Evolutionary conservation across 192 early-diverging fungal species (phyloP).

Genomic region (Backusella psychrophila): DNA sequence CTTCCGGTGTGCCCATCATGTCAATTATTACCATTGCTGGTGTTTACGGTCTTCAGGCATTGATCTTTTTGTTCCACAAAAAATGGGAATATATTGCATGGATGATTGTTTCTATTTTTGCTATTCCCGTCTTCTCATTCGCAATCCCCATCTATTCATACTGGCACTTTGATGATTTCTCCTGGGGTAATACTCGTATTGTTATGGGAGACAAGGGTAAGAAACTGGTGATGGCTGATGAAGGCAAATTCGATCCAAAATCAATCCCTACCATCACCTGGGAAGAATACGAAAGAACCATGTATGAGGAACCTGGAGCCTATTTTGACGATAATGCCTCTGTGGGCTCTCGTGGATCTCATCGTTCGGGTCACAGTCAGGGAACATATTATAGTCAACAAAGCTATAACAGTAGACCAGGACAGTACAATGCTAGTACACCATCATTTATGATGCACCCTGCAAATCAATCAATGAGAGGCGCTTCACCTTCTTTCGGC

Average conservation of each 20-base stretch:
- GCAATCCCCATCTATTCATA: slow-evolving; percentile 86
- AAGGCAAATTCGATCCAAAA: slow-evolving; percentile 74
- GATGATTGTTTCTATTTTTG: slow-evolving; percentile 95
- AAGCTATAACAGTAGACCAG: slow-evolving; percentile 9
- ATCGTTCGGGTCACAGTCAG: slow-evolving; percentile 43
- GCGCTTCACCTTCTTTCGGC: background rate
- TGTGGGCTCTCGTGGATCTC: slow-evolving; percentile 44
- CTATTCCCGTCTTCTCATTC: slow-evolving; percentile 85
- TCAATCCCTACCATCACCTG: slow-evolving; percentile 73
- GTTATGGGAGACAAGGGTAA: slow-evolving; percentile 85
- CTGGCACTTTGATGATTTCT: slow-evolving; percentile 99
- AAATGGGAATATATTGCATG: slow-evolving; percentile 92
- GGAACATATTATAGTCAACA: slow-evolving; percentile 38
- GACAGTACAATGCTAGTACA: slow-evolving; percentile 16
- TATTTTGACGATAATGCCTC: slow-evolving; percentile 41
- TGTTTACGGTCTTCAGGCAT: slow-evolving; percentile 84
- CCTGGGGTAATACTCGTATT: slow-evolving; percentile 95
- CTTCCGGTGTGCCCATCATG: slow-evolving; percentile 68
- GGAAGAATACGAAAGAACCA: slow-evolving; percentile 76
- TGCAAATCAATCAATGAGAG: slow-evolving; percentile 1
- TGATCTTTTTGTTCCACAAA: slow-evolving; percentile 70
- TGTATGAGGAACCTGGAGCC: slow-evolving; percentile 37
- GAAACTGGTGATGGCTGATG: slow-evolving; percentile 60
- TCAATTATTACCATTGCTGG: slow-evolving; percentile 82
- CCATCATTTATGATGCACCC: slow-evolving; percentile 11